phyloP scores from a whole-genome alignment of 805 yeast species.

The Zygosaccharomyces bisporus region DNA sequence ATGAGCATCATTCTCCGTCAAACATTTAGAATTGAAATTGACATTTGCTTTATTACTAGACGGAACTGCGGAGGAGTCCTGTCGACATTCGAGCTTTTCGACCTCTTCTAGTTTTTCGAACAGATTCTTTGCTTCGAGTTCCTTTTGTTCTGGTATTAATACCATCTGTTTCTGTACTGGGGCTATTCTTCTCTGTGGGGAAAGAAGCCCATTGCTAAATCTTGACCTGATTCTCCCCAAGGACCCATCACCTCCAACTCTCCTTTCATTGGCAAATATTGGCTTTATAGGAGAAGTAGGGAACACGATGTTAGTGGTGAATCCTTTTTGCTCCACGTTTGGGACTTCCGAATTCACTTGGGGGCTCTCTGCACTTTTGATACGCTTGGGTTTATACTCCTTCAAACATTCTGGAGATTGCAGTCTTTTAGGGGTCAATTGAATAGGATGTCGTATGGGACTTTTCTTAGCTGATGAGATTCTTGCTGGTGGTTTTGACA shows the following conservation, averaged over 20 bases:
- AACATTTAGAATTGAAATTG: constrained; percentile 9
- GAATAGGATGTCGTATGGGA: constrained; percentile 17
- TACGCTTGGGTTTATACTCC: constrained; percentile 14
- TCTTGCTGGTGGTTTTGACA: constrained; percentile 27
- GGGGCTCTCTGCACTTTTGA: constrained; percentile 33
- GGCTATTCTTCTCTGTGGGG: constrained; percentile 21
- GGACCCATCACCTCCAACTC: constrained; percentile 32
- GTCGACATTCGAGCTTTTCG: constrained; percentile 4
- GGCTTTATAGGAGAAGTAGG: constrained; percentile 33
- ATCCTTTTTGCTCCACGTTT: constrained; percentile 15
- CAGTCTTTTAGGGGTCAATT: constrained; percentile 34
- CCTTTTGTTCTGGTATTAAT: background rate
- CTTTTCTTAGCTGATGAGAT: constrained; percentile 18
- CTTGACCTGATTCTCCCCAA: constrained; percentile 28
- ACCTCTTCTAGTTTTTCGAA: constrained; percentile 17
- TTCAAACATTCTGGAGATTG: constrained; percentile 23
- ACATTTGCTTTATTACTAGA: background rate
- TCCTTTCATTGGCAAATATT: constrained; percentile 30
- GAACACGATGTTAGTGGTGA: constrained; percentile 24
- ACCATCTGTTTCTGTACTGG: background rate
- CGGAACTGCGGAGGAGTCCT: background rate
- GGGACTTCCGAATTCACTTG: constrained; percentile 13
- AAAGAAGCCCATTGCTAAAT: constrained; percentile 27
- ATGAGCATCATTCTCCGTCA: constrained; percentile 4
- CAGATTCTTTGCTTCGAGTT: constrained; percentile 17